Base-by-base conservation (phyloP, 140 eudicot species). In the Erigeron philadelphicus region DNA sequence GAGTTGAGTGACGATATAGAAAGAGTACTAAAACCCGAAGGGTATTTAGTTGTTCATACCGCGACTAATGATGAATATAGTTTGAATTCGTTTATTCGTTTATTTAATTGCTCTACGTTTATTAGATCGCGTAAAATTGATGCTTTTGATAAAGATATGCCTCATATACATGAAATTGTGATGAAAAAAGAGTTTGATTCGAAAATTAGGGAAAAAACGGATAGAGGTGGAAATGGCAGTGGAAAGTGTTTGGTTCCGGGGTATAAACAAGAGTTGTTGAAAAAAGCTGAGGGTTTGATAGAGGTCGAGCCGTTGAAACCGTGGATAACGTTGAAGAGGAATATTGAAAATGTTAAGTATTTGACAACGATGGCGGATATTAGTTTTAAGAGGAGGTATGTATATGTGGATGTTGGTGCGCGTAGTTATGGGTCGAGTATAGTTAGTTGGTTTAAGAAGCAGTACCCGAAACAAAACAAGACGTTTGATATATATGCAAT, bases 381-480 rank as follows among this genome's bases (percentile, higher is more conserved):
- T 8, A 84, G 68, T 60, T 93, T 93, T 55, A 93, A 84, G 79
- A 64, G 68, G 11, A 72, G 88, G 58, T 93, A 93, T 61, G 84
- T 89, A 5, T 93, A 93, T 18, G 75, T 93, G 2, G 98, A 93
- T 50, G 98, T 93, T 6, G 98, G 98, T 17, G 83, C 96, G 11
- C 80, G 98, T 60, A 87, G 98, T 76, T 93, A 93, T 11, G 98
- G 98, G 0, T 93, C 98, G 0, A 93, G 98, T 71, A 89, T 93
- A 23, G 98, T 83, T 48, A 89, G 96, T 50, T 93, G 98, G 98
- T 93, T 93, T 59, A 84, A 82, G 72, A 93, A 93, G 76, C 96
- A 88, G 13, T 92, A 92, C 69, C 98, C 95, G 6, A 92, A 92
- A 70, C 98, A 92, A 63, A 84, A 89, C 82, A 88, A 87, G 68